phyloP scores from a whole-genome alignment of 495 filamentous ascomycete genomes.

The Tuber borchii region DNA sequence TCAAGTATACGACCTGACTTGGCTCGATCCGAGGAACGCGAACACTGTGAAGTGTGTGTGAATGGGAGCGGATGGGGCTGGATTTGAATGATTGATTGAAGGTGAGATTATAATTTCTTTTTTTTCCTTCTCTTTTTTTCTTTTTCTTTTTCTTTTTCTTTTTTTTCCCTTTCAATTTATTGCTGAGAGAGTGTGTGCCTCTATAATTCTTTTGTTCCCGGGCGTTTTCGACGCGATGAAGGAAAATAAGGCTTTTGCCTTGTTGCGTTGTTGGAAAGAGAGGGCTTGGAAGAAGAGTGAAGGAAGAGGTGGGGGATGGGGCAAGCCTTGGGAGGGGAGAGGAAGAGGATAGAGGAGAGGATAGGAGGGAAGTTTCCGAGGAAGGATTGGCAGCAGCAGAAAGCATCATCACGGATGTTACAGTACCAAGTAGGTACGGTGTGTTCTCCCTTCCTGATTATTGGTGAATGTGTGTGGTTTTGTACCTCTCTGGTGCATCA shows the following conservation, averaged over 20 bases:
- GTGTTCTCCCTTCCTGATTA: conserved; percentile 2
- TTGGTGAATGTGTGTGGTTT: conserved; percentile 14
- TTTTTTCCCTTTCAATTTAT: not conserved
- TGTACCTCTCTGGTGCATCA: conserved; percentile 16
- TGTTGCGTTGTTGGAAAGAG: too few relatives aligned
- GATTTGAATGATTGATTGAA: not conserved
- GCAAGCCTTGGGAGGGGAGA: not conserved
- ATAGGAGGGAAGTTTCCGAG: not conserved
- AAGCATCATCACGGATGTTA: not conserved
- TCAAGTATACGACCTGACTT: not conserved
- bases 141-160: not conserved
- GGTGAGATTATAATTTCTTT: not conserved
- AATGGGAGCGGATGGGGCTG: not conserved
- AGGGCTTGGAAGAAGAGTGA: too few relatives aligned
- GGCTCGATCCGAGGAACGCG: not conserved
- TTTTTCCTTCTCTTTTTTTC: not conserved
- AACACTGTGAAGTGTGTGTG: not conserved
- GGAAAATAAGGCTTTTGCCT: not conserved
- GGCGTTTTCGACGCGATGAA: not conserved
- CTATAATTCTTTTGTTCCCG: not conserved
- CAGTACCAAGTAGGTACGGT: not conserved
- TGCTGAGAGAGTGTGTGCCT: not conserved
- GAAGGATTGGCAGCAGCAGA: not conserved
- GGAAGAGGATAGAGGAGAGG: too few relatives aligned
- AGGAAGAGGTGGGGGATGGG: not conserved